Conservation (phyloP, 2,329 filamentous ascomycete species). For the Claviceps humidiphila region DNA sequence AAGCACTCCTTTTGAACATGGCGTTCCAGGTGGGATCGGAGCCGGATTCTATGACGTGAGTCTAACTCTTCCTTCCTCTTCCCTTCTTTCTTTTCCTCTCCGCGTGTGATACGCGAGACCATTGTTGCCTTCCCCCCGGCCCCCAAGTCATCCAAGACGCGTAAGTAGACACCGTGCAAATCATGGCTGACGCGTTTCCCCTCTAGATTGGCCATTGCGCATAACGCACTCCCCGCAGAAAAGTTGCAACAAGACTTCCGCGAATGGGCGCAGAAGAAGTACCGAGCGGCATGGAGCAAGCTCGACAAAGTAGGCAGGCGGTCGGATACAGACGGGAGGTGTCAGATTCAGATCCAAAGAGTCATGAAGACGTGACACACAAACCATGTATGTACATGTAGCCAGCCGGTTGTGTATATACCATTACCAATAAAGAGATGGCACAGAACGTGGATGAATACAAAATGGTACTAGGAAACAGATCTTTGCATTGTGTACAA, state of each 20-base stretch:
- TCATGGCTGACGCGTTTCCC: background rate
- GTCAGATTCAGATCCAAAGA: conserved; percentile 36
- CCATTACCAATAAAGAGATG: conserved; percentile 9
- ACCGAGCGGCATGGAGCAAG: conserved; percentile 56
- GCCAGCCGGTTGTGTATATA: conserved; percentile 13
- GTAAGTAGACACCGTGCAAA: no score
- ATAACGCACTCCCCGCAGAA: conserved; percentile 57
- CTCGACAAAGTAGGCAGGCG: conserved; percentile 41
- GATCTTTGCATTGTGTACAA: no score
- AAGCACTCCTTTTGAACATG: conserved; percentile 52
- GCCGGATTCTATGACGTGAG: conserved; percentile 61
- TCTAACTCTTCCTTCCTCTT: conserved; percentile 11
- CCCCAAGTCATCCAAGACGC: no score
- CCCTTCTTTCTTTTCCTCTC: background rate
- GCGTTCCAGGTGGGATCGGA: conserved; percentile 50
- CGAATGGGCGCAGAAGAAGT: conserved; percentile 56
- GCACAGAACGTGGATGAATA: background rate
- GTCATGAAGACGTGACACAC: conserved; percentile 31
- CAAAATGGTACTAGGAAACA: background rate
- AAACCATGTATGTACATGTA: background rate
- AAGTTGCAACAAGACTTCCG: conserved; percentile 57
- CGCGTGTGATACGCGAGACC: no score
- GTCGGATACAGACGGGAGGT: conserved; percentile 29
- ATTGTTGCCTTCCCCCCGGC: no score
- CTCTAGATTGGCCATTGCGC: conserved; percentile 56